These are phyloP conservation scores for Apiotrichum brassicae DNA, from an alignment of 1,284 basidiomycete species.

Conservation along the genomic window DNA sequence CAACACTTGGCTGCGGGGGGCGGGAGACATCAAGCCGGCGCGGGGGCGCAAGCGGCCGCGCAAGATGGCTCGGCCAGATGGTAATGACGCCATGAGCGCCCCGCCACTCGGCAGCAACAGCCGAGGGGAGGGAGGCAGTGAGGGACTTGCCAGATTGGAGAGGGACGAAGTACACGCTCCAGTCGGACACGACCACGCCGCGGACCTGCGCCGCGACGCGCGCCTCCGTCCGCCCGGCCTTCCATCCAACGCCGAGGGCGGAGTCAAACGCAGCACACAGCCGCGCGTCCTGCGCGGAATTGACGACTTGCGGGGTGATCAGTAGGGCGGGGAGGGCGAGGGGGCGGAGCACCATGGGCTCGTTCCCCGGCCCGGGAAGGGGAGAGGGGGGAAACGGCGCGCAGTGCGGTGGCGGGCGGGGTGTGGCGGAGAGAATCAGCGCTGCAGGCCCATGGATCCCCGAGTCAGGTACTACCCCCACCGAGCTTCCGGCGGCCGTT, in stretches of 20 bases:
- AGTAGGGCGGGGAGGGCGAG: conserved; percentile 24
- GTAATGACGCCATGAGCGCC: conserved; percentile 29
- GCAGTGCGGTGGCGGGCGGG: conserved; percentile 6
- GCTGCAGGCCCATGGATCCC: background rate
- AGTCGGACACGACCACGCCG: conserved; percentile 17
- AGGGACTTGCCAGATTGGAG: conserved; percentile 10
- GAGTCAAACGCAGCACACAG: conserved; percentile 17
- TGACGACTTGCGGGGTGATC: conserved; percentile 13
- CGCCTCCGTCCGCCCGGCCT: conserved; percentile 14
- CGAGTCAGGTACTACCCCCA: too few species aligned
- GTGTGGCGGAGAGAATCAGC: conserved; percentile 6
- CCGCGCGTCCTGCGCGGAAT: conserved; percentile 14
- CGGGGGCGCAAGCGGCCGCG: conserved; percentile 5
- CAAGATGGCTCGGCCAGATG: conserved; percentile 38
- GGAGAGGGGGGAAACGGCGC: conserved; percentile 5
- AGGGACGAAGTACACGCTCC: conserved; percentile 35
- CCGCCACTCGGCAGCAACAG: conserved; percentile 13
- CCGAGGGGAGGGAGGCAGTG: conserved; percentile 1
- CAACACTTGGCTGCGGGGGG: background rate
- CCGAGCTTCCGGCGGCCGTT: background rate
- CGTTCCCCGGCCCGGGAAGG: background rate
- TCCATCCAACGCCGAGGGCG: conserved; percentile 24
- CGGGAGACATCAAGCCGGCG: background rate
- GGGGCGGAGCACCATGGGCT: conserved; percentile 16
- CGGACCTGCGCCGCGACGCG: conserved; percentile 16